Evolutionary conservation across 768 basidiomycete species (phyloP), one percentile per base, ranked within the genome.

Genomic region (Mrakia blollopis): DNA sequence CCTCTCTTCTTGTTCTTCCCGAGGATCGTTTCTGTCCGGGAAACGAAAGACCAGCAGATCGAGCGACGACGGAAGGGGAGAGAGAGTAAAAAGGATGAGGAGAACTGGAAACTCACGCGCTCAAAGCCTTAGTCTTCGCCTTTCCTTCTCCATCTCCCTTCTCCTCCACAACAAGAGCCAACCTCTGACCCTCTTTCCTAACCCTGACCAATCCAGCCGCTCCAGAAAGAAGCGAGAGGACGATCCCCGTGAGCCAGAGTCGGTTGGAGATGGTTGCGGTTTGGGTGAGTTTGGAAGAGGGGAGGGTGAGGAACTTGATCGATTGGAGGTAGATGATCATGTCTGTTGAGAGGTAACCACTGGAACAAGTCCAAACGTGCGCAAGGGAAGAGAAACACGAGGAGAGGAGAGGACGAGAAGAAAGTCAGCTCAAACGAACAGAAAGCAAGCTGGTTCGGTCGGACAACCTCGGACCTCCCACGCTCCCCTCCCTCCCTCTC

Each of bases 201-300:
- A 82, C 79, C 69, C 80, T 81, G 75, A 82, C 79, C 37, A 82
- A 78, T 1, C 80, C 82, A 2, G 82, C 79, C 2, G 77, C 72
- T 16, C 81, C 80, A 11, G 82, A 89, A 25, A 87, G 84, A 37
- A 96, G 86, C 82, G 91, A 94, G 81, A 93, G 89, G 50, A 90
- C 79, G 76, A 98, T 94, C 0, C 94, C 95, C 5, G 90, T 87
- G 28, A 95, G 85, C 94, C 94, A 98, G 84, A 93, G 91, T 57
- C 90, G 89, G 84, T 91, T 92, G 3, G 92, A 89, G 13, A 87
- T 85, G 83, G 88, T 90, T 77, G 87, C 85, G 23, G 92, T 85
- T 80, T 85, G 88, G 72, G 89, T 87, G 16, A 88, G 89, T 75
- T 88, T 88, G 4, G 81, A 78, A 37, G 82, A 80, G 67, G 80